Evolutionary conservation across 805 yeast genomes (phyloP), one percentile per base, ranked within the genome.

Genomic region (Cyberlindnera xylosilytica): DNA sequence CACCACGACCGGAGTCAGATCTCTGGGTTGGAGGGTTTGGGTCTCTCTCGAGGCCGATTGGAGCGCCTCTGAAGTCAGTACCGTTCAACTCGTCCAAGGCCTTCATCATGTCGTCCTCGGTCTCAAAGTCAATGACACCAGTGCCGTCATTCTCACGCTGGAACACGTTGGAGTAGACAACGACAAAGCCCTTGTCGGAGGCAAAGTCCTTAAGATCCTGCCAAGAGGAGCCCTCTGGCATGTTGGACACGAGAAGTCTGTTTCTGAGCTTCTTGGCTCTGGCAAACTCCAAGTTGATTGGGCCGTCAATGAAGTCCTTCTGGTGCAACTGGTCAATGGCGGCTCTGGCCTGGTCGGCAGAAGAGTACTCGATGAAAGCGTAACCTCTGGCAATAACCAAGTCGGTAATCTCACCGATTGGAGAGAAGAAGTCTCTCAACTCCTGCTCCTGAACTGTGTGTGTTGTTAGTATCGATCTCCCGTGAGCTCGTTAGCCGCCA

Each of bases 131-230:
- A 42, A 70, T 52, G 45, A 70, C 72, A 62, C 74, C 74, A 41
- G 72, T 66, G 52, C 73, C 73, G 46, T 68, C 69, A 42, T 66
- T 66, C 46, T 70, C 74, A 60, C 72, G 65, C 42, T 68, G 63
- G 51, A 68, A 66, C 44, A 69, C 74, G 46, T 69, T 66, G 39
- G 74, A 62, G 52, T 82, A 84, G 26, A 83, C 77, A 44, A 88
- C 85, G 45, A 79, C 76, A 50, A 74, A 63, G 49, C 75, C 79
- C 65, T 79, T 83, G 48, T 84, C 89, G 62, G 95, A 77, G 52
- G 88, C 89, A 61, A 87, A 80, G 70, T 91, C 98, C 72, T 89
- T 86, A 61, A 86, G 75, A 58, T 84, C 91, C 73, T 86, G 93
- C 95, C 95, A 86, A 39, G 87, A 81, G 44, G 86, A 74, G 49